Conservation (phyloP, 306 rosid genomes). For the Prosopis cineraria region DNA sequence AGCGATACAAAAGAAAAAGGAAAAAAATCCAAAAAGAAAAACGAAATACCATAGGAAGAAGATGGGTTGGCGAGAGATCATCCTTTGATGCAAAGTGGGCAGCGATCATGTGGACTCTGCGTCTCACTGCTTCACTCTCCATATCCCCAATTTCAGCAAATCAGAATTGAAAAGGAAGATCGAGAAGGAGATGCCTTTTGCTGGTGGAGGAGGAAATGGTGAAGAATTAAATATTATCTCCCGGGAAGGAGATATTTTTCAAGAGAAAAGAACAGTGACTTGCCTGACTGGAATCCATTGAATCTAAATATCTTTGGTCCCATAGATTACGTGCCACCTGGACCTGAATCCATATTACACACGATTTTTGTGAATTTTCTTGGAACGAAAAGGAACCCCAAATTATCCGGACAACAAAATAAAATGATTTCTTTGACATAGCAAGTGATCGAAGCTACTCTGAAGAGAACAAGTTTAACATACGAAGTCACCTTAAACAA, state of each 20-base stretch:
- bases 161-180: slow-evolving; percentile 10
- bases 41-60: slow-evolving; percentile 62
- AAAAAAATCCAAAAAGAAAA: not conserved
- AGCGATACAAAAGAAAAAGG: not conserved
- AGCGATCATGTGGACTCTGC: slow-evolving; percentile 64
- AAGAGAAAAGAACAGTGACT: not conserved
- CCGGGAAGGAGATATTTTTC: slow-evolving; percentile 31
- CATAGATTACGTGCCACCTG: not conserved
- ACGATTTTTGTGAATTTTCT: not conserved
- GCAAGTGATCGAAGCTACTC: no score
- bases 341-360: not conserved
- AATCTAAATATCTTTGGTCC: slow-evolving; percentile 42
- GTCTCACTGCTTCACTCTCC: slow-evolving; percentile 65
- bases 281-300: slow-evolving; percentile 25
- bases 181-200: not conserved
- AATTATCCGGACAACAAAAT: not conserved
- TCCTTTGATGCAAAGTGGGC: slow-evolving; percentile 60
- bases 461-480: no score
- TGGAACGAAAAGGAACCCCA: not conserved
- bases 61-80: slow-evolving; percentile 54
- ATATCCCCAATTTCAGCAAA: slow-evolving; percentile 37
- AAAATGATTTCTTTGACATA: not conserved
- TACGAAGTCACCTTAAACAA: not conserved
- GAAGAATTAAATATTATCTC: not conserved
- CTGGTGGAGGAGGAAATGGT: not conserved